Conservation (phyloP, 345 rosid genomes). For the Lenwebbia sp. region DNA sequence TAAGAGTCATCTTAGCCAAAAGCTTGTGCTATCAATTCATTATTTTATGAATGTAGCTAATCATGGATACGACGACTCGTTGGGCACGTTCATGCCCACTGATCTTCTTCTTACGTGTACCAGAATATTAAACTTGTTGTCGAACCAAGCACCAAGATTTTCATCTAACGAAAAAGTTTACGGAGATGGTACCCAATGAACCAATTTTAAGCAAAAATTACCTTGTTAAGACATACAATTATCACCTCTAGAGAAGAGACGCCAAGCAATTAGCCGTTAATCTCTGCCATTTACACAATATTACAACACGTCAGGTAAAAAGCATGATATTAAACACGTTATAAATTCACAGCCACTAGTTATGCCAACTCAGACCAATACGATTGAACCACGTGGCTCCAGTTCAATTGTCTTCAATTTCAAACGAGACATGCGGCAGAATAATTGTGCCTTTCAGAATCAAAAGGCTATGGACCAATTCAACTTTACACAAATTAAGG, state of each 20-base stretch:
- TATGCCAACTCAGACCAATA: neutral
- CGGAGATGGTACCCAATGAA: neutral
- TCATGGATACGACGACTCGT: neutral
- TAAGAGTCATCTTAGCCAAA: no score
- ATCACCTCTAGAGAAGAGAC: neutral
- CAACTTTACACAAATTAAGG: neutral
- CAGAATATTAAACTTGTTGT: neutral
- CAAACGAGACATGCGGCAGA: neutral
- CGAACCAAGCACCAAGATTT: neutral
- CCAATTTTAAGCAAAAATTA: neutral
- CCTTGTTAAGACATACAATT: neutral
- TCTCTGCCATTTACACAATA: neutral
- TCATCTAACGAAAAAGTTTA: neutral
- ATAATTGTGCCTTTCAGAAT: neutral
- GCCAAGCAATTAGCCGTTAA: neutral
- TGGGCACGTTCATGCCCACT: neutral
- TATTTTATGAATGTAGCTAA: neutral
- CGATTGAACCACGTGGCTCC: neutral
- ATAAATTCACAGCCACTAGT: neutral
- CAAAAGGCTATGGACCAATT: neutral
- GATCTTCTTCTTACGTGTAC: neutral
- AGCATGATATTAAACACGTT: neutral
- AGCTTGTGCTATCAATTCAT: no score
- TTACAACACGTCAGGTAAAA: neutral
- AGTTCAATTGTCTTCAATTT: neutral